These are phyloP conservation scores for Boletus sp. DNA, from an alignment of 768 basidiomycete species.

Conservation along the genomic window DNA sequence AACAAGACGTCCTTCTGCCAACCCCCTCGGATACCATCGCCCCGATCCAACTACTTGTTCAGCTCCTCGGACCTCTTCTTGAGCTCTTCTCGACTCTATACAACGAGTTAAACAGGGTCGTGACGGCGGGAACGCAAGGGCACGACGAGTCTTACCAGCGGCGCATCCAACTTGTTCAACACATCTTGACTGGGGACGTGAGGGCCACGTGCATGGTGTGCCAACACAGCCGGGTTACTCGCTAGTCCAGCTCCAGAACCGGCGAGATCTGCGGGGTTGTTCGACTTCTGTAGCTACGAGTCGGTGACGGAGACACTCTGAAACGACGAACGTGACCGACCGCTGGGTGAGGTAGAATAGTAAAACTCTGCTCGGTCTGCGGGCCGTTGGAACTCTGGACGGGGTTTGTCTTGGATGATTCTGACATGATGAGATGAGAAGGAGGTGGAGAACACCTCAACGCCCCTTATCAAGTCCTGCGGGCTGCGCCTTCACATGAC, in stretches of 20 bases:
- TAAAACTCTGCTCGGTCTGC: slow-evolving; percentile 41
- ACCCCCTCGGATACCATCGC: too few relatives aligned
- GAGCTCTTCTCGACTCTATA: slow-evolving; percentile 53
- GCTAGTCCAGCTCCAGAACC: slow-evolving; percentile 38
- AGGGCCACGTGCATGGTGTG: slow-evolving; percentile 52
- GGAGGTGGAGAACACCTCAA: background rate
- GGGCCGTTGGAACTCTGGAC: background rate
- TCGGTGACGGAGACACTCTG: background rate
- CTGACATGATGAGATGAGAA: slow-evolving; percentile 13
- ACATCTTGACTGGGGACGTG: slow-evolving; percentile 46
- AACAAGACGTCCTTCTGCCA: too few relatives aligned
- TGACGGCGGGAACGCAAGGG: too few relatives aligned
- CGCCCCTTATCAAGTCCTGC: slow-evolving; percentile 3
- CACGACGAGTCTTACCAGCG: slow-evolving; percentile 31
- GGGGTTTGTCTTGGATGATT: slow-evolving; percentile 8
- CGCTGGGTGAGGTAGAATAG: slow-evolving; percentile 62
- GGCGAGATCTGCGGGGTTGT: slow-evolving; percentile 54
- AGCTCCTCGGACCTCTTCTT: slow-evolving; percentile 45
- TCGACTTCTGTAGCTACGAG: slow-evolving; percentile 45
- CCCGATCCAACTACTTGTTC: slow-evolving; percentile 33
- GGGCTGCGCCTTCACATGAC: slow-evolving; percentile 14
- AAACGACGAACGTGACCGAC: slow-evolving; percentile 32
- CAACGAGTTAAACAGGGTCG: too few relatives aligned
- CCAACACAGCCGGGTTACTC: slow-evolving; percentile 39
- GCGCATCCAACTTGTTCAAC: slow-evolving; percentile 44